Evolutionary conservation across 169 alveolate genomes (phyloP).

Genomic region (Plasmodium gaboni): DNA sequence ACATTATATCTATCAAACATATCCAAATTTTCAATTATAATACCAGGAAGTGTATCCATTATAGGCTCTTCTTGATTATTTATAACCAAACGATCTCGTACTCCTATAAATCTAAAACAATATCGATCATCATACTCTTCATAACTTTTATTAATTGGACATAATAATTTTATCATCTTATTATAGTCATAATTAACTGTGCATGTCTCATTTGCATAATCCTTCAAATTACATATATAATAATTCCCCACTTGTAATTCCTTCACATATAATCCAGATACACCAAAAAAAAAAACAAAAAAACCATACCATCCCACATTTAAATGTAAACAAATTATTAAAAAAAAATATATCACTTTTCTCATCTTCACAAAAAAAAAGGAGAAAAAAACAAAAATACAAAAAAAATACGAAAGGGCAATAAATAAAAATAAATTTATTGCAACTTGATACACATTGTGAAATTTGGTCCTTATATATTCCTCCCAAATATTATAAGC

Average conservation of each 20-base stretch:
- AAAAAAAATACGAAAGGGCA: conserved; percentile 24
- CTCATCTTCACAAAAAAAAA: conserved; percentile 62
- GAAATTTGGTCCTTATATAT: neutral
- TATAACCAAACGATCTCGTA: conserved; percentile 30
- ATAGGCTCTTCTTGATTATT: conserved; percentile 26
- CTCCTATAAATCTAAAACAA: conserved; percentile 44
- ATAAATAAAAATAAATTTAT: conserved; percentile 18
- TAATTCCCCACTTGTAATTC: conserved; percentile 54
- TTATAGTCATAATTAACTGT: conserved; percentile 27
- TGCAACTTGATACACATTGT: conserved; percentile 1
- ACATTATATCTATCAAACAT: conserved; percentile 19
- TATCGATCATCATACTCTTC: conserved; percentile 5
- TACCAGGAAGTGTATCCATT: conserved; percentile 40
- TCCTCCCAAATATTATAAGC: neutral
- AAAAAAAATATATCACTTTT: conserved; percentile 20
- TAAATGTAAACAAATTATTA: conserved; percentile 16
- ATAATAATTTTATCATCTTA: conserved; percentile 28
- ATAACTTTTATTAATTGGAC: conserved; percentile 16
- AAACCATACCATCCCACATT: no score
- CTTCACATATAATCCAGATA: conserved; percentile 7
- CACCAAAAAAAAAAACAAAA: conserved; percentile 9
- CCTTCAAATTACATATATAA: conserved; percentile 57
- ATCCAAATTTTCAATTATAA: conserved; percentile 16
- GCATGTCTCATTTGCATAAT: conserved; percentile 33
- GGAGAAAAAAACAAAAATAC: conserved; percentile 27